Percentiles rank a stretch among this genome's conserved stretches.
Conservation (phyloP, 78 protist genomes). For the Dictyostelium capitatum region DNA sequence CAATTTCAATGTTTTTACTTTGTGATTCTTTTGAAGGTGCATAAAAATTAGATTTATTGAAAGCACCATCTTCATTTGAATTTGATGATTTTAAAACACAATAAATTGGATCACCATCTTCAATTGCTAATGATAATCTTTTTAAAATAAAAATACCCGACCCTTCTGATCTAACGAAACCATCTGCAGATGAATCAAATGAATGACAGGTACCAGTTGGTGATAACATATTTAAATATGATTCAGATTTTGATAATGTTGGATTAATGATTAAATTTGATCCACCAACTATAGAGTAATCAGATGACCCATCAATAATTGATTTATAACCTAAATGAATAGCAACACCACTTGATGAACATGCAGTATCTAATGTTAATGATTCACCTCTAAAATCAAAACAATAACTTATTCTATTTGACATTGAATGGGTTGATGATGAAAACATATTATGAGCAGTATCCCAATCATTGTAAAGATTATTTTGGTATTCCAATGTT, state of each 20-base stretch:
- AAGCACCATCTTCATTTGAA: constrained; percentile 87
- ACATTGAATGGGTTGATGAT: no score
- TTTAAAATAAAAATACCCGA: constrained; percentile 71
- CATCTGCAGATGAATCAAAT: constrained; percentile 91
- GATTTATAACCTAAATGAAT: no score
- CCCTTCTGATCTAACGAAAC: constrained; percentile 91
- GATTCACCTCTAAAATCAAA: no score
- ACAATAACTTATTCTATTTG: no score
- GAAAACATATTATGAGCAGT: not conserved
- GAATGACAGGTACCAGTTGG: constrained; percentile 75
- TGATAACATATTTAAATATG: constrained; percentile 64
- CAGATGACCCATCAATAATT: no score
- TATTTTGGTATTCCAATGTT: not conserved
- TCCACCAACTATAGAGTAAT: no score
- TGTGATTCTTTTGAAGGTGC: constrained; percentile 38
- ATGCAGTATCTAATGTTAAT: no score
- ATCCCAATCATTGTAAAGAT: not conserved
- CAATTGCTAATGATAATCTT: not conserved
- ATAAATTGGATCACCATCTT: constrained; percentile 65
- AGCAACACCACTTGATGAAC: no score
- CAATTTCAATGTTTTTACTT: constrained; percentile 5
- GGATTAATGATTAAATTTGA: not conserved
- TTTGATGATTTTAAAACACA: constrained; percentile 45
- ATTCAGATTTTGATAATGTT: not conserved
- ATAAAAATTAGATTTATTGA: not conserved